Base-by-base conservation (phyloP, 2,329 filamentous ascomycete genomes). In the Pseudophaeomoniella oleicola region DNA sequence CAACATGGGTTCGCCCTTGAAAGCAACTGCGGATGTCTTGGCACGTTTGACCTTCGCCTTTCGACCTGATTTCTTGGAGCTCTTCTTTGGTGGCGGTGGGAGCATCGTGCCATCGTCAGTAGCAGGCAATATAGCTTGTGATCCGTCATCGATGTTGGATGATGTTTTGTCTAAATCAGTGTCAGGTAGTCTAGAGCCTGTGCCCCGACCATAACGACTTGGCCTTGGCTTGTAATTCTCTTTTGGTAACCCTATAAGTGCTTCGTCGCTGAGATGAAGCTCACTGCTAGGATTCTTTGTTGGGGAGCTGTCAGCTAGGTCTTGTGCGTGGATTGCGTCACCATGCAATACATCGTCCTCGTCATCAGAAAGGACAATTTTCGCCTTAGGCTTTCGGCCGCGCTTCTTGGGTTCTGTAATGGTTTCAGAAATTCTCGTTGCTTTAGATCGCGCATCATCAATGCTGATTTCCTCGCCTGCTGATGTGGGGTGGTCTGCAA, bases 161-260 rank as follows among this genome's bases (percentile, higher is more conserved):
- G 27, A 22, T 6, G 29, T 18, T 3, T 36, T 15, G 15, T 32
- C 36, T n/a, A 37, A 40, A 10, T 41, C 41, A 12, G 44, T 43
- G 12, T 33, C 15, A 4, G 38, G 18, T 17, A 33, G 43, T 32
- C 44, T 47, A 5, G 44, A 44, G 14, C 46, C 34, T 14, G 43
- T 6, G 9, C 22, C 22, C n/a, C 22, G 6, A 27, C 22, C 22
- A n/a, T 27, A 42, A 16, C 43, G 44, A 31, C 46, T 48, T 15
- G 44, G 47, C 16, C 46, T 40, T 12, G 47, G 47, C 34, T 44
- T 44, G 32, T 49, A 49, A n/a, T 36, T 19, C 29, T 49, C 47
- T 19, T 43, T 45, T 5, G 47, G 46, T 12, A 48, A 19, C 6
- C 47, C 47, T 33, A 49, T 48, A 18, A 46, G 16, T 14, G 35